phyloP scores from a whole-genome alignment of 768 basidiomycete genomes.

The Trametes punicea region DNA sequence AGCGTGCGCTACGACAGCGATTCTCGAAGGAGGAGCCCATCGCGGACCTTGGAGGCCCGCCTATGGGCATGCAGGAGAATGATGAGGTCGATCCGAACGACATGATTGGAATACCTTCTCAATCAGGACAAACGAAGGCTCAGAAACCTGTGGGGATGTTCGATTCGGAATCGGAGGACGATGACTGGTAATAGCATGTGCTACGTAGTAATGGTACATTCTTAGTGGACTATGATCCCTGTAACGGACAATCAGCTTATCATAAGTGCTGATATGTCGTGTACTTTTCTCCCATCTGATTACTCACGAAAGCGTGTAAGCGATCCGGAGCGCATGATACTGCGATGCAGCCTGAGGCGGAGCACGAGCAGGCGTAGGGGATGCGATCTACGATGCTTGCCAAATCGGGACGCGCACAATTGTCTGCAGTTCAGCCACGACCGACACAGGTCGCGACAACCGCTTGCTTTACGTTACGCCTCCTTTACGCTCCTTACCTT shows the following conservation, averaged over 20 bases:
- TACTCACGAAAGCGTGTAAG: no score
- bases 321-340: no score
- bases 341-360: no score
- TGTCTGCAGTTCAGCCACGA: conserved; percentile 10
- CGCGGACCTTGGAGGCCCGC: background rate
- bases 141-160: background rate
- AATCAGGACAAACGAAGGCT: background rate
- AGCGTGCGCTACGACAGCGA: conserved; percentile 11
- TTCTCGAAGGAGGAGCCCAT: conserved; percentile 5
- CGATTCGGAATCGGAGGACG: conserved; percentile 15
- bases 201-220: background rate
- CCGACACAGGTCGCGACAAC: background rate
- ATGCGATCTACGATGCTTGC: conserved; percentile 9
- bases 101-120: background rate
- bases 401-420: conserved; percentile 19
- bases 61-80: background rate
- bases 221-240: no score
- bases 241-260: no score
- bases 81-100: conserved; percentile 23
- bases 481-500: conserved; percentile 14
- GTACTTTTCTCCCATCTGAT: no score
- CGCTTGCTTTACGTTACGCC: conserved; percentile 14
- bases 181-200: background rate
- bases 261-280: background rate
- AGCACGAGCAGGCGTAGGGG: no score